Evolutionary conservation across 495 filamentous ascomycete species (phyloP).

Genomic region (Geoglossum glabrum): DNA sequence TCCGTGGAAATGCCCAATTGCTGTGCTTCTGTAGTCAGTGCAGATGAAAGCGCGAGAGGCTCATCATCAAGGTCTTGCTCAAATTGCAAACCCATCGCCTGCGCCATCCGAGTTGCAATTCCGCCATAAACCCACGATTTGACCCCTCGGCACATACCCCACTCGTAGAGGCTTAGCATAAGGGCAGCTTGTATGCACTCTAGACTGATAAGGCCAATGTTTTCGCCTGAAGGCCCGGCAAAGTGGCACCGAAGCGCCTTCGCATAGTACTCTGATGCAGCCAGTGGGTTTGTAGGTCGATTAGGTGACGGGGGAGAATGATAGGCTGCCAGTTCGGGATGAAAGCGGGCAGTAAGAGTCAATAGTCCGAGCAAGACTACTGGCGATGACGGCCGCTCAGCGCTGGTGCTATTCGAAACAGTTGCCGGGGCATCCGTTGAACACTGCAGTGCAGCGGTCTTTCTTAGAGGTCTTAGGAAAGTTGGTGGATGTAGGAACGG

Average conservation of each 20-base stretch:
- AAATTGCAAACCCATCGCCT: constrained; percentile 48
- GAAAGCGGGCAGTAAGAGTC: constrained; percentile 60
- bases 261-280: constrained; percentile 64
- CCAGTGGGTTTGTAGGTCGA: constrained; percentile 35
- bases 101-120: constrained; percentile 53
- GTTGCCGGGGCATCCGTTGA: neutral
- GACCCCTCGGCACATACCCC: constrained; percentile 58
- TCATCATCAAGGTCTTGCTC: constrained; percentile 34
- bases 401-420: neutral
- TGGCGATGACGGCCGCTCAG: constrained; percentile 32
- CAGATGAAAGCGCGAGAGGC: constrained; percentile 21
- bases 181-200: constrained; percentile 57
- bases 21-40: constrained; percentile 24
- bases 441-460: neutral
- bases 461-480: constrained; percentile 33
- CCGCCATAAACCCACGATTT: constrained; percentile 65
- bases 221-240: constrained; percentile 29
- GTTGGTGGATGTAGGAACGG: constrained; percentile 68
- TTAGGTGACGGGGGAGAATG: constrained; percentile 29
- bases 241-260: constrained; percentile 45
- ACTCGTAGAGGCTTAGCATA: constrained; percentile 72
- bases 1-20: constrained; percentile 22
- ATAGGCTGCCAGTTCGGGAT: constrained; percentile 46
- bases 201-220: constrained; percentile 36
- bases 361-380: constrained; percentile 59